Evolutionary conservation across 352 stramenopile genomes (phyloP).

Genomic region (Blastocystis sp.): DNA sequence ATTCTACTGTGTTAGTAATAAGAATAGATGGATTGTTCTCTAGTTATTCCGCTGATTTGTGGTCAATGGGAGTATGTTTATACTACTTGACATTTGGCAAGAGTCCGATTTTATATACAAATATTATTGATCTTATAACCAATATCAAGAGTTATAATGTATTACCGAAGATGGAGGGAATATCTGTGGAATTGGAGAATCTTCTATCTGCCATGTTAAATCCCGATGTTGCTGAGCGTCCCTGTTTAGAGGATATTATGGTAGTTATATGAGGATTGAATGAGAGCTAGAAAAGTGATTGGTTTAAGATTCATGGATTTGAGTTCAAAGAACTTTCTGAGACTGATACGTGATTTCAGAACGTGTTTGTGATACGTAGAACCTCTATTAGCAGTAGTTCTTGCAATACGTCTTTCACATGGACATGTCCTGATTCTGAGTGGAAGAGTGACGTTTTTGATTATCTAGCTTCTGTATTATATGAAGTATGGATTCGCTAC

Average conservation of each 20-base stretch:
- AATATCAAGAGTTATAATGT: not conserved
- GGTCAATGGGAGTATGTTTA: not conserved
- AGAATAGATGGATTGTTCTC: conserved; percentile 8
- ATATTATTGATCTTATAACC: not conserved
- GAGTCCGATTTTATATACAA: not conserved
- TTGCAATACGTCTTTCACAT: not conserved
- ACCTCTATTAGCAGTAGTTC: not conserved
- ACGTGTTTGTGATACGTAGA: not conserved
- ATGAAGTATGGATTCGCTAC: not conserved
- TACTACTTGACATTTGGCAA: not conserved
- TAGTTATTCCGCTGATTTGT: conserved; percentile 8
- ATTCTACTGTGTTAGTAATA: not conserved
- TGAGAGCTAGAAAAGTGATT: not conserved
- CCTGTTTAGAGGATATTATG: not conserved
- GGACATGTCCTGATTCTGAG: not conserved
- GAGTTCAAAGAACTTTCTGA: not conserved
- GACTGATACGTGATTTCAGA: not conserved
- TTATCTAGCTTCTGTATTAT: not conserved
- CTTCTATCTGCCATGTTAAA: not conserved
- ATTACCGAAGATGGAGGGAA: not conserved
- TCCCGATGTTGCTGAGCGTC: not conserved
- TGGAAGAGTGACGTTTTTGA: not conserved
- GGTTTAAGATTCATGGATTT: not conserved
- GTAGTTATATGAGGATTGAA: not conserved
- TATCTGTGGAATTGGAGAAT: not conserved